These are phyloP conservation scores for Raphidocelis subcapitata DNA, from an alignment of 139 green algal species.

Conservation along the genomic window DNA sequence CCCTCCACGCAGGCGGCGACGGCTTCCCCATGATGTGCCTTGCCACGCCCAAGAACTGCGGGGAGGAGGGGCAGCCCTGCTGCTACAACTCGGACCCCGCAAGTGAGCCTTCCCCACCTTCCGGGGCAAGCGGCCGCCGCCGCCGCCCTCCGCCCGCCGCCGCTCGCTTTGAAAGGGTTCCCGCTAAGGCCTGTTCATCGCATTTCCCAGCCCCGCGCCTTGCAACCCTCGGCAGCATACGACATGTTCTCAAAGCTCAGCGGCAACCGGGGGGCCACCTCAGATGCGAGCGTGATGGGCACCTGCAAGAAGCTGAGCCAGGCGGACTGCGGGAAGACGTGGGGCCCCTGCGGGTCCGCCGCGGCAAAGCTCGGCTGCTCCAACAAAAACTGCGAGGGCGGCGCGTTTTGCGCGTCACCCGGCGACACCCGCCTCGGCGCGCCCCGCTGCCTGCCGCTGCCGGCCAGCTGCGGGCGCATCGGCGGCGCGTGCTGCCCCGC, in stretches of 20 bases:
- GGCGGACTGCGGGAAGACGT: constrained; percentile 16
- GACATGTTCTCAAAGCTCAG: constrained; percentile 8
- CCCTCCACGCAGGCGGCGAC: neutral
- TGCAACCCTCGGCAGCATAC: neutral
- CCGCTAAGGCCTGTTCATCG: too few species aligned
- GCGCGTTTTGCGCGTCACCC: constrained; percentile 19
- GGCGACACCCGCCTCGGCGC: constrained; percentile 25
- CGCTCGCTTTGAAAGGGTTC: too few species aligned
- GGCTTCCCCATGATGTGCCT: neutral
- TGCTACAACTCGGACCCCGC: constrained; percentile 23
- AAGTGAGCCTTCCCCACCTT: neutral
- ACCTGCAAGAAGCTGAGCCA: constrained; percentile 17
- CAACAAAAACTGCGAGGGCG: neutral
- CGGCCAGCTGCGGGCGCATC: neutral
- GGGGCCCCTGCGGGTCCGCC: constrained; percentile 11
- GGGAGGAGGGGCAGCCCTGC: constrained; percentile 14
- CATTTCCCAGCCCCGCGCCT: neutral
- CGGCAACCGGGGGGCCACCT: neutral
- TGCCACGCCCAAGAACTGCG: constrained; percentile 4
- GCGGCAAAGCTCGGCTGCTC: constrained; percentile 9
- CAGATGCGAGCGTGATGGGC: constrained; percentile 12
- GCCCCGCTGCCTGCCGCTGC: constrained; percentile 26
- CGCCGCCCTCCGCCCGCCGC: too few species aligned
- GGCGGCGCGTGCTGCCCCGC: constrained; percentile 22
- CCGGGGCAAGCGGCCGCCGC: too few species aligned